Conservation (phyloP, 1,139 yeast species). For the Kurtzmaniella natalensis region DNA sequence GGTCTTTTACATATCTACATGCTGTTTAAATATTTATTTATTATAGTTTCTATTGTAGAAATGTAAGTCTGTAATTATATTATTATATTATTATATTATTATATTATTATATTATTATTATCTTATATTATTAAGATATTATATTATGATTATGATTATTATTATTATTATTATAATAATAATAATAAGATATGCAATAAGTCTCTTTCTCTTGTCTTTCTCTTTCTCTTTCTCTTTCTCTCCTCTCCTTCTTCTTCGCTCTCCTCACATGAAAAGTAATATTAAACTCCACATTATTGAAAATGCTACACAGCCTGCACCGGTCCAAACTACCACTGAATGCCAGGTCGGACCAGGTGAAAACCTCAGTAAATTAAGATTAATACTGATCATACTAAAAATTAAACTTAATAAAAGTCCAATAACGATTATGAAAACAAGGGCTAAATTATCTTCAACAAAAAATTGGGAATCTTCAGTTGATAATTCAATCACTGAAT, state of each 20-base stretch:
- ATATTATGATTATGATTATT: too few species aligned
- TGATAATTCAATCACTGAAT: conserved; percentile 25
- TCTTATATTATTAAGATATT: too few species aligned
- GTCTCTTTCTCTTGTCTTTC: too few species aligned
- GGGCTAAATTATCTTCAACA: conserved; percentile 29
- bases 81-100: too few species aligned
- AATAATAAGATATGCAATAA: too few species aligned
- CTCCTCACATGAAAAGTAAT: conserved; percentile 3
- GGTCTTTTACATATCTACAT: too few species aligned
- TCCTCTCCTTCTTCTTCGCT: neutral
- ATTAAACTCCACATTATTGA: conserved; percentile 20
- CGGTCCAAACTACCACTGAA: conserved; percentile 25
- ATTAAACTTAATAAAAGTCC: conserved; percentile 33
- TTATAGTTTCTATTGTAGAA: too few species aligned
- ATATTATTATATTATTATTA: too few species aligned
- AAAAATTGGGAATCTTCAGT: conserved; percentile 21
- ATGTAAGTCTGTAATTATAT: too few species aligned
- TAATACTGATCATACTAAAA: conserved; percentile 30
- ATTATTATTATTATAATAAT: too few species aligned
- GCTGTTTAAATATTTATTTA: too few species aligned
- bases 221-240: neutral
- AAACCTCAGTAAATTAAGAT: conserved; percentile 27
- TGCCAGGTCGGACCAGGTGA: conserved; percentile 24
- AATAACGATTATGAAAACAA: conserved; percentile 27
- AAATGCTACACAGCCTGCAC: conserved; percentile 23